Evolutionary conservation across 768 basidiomycete species (phyloP).

Genomic region (Auricularia sp.): DNA sequence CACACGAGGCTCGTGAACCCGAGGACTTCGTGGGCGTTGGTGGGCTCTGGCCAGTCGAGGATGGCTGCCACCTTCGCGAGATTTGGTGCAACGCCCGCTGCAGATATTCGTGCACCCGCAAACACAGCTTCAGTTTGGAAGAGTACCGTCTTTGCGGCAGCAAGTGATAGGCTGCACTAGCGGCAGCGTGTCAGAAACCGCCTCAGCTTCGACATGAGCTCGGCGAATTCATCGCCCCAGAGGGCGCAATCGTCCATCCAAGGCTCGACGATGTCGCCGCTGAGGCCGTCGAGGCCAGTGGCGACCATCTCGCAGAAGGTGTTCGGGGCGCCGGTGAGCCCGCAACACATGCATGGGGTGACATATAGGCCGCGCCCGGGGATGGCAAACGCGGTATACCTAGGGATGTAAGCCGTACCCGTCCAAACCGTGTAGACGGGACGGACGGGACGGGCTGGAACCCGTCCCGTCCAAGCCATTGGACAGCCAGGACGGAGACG

Average conservation of each 20-base stretch:
- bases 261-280: constrained; percentile 13
- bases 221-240: constrained; percentile 15
- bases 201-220: constrained; percentile 16
- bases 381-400: constrained; percentile 27
- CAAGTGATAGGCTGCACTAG: constrained; percentile 24
- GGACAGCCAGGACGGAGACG: too few species aligned
- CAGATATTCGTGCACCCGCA: constrained; percentile 24
- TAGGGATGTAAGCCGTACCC: too few species aligned
- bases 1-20: constrained; percentile 27
- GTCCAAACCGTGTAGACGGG: too few species aligned
- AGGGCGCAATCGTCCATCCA: too few species aligned
- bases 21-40: constrained; percentile 18
- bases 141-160: constrained; percentile 24
- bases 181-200: constrained; percentile 19
- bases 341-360: constrained; percentile 30
- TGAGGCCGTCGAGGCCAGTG: not conserved
- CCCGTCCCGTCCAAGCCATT: too few species aligned
- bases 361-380: constrained; percentile 27
- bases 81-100: constrained; percentile 25
- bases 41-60: constrained; percentile 21
- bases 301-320: constrained; percentile 18
- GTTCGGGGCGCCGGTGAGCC: constrained; percentile 29
- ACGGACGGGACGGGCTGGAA: too few species aligned
- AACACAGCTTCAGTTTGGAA: constrained; percentile 29
- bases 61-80: constrained; percentile 15